These are phyloP conservation scores for Thuja plicata DNA, from an alignment of 83 land plant genomes.

Conservation along the genomic window DNA sequence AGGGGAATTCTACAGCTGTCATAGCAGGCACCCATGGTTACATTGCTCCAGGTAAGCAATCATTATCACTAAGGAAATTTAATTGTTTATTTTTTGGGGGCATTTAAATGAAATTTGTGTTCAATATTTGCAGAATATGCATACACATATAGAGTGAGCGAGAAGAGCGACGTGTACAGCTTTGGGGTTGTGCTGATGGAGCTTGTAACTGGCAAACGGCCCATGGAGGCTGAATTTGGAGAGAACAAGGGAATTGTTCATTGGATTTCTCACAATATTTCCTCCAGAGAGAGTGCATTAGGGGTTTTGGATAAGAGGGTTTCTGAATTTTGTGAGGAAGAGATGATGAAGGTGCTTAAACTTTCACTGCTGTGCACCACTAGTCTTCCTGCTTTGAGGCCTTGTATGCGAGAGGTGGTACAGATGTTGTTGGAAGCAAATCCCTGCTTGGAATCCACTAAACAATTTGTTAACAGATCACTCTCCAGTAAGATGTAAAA, in stretches of 20 bases:
- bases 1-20: constrained; percentile 14
- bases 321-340: constrained; percentile 37
- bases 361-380: constrained; percentile 57
- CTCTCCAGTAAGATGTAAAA: no score
- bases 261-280: constrained; percentile 50
- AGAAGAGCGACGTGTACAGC: constrained; percentile 74
- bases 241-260: constrained; percentile 55
- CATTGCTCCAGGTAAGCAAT: constrained; percentile 34
- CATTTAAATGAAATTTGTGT: no score
- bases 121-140: constrained; percentile 44
- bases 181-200: constrained; percentile 76
- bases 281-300: constrained; percentile 36
- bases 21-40: constrained; percentile 38
- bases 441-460: constrained; percentile 18
- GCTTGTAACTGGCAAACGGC: constrained; percentile 63
- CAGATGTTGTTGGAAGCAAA: constrained; percentile 59
- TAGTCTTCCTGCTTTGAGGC: constrained; percentile 37
- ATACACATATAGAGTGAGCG: constrained; percentile 53
- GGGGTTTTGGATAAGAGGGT: constrained; percentile 49
- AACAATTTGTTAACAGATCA: no score
- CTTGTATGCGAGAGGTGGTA: constrained; percentile 65
- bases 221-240: constrained; percentile 58
- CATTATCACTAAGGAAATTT: neutral
- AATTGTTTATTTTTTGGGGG: neutral
- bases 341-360: constrained; percentile 50